A percentile compares a stretch with the other conserved stretches of the same genome.
Conservation (phyloP, 495 filamentous ascomycete genomes). For the Thozetella sp. region DNA sequence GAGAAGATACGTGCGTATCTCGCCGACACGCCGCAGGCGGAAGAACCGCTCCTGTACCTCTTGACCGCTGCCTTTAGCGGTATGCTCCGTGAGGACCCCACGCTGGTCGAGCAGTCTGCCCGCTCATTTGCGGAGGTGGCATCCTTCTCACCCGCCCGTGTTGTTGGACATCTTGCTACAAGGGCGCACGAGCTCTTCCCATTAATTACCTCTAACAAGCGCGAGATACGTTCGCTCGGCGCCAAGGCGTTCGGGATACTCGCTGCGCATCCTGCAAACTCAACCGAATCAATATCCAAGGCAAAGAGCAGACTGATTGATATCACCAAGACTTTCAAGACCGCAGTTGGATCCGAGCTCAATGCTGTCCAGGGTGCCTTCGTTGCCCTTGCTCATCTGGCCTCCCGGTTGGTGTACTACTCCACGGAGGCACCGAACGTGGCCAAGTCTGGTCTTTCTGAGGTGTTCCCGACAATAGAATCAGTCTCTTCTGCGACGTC, state of each 20-base stretch:
- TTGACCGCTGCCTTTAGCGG: slow-evolving; percentile 60
- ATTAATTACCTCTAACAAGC: slow-evolving; percentile 70
- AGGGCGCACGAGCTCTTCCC: slow-evolving; percentile 52
- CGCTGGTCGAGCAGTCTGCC: slow-evolving; percentile 55
- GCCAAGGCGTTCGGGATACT: slow-evolving; percentile 80
- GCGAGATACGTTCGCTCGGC: slow-evolving; percentile 59
- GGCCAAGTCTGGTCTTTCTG: background rate
- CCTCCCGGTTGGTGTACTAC: slow-evolving; percentile 28
- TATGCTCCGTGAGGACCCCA: slow-evolving; percentile 48
- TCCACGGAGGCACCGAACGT: background rate
- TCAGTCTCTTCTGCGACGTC: slow-evolving; percentile 11
- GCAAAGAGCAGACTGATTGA: slow-evolving; percentile 9
- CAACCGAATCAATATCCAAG: slow-evolving; percentile 16
- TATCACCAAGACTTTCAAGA: slow-evolving; percentile 19
- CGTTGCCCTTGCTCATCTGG: slow-evolving; percentile 24
- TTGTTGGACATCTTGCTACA: slow-evolving; percentile 49
- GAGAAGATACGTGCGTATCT: slow-evolving; percentile 54
- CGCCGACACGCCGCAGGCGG: slow-evolving; percentile 14
- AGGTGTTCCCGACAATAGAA: slow-evolving; percentile 19
- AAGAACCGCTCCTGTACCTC: slow-evolving; percentile 36
- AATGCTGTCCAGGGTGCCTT: slow-evolving; percentile 37
- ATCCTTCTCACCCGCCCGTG: slow-evolving; percentile 56
- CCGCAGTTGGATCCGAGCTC: slow-evolving; percentile 30
- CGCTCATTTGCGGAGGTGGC: slow-evolving; percentile 67
- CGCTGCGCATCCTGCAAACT: slow-evolving; percentile 60